Conservation (phyloP, 495 filamentous ascomycete species). For the Penicillium flavigenum region DNA sequence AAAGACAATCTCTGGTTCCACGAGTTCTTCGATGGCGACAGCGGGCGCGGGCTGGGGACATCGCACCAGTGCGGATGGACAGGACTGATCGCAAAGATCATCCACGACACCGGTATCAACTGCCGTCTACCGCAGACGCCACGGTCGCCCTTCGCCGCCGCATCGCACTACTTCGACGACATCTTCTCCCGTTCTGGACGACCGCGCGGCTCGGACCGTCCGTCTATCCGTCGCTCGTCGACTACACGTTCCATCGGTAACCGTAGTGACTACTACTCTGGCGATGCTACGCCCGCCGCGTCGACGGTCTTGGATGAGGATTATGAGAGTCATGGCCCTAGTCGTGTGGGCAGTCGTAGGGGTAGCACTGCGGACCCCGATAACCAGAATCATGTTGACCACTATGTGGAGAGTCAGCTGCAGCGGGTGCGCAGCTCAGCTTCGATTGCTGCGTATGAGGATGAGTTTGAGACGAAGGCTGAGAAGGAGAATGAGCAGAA, state of each 20-base stretch:
- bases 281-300: conserved; percentile 26
- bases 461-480: conserved; percentile 59
- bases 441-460: conserved; percentile 53
- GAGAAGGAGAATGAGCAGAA: conserved; percentile 26
- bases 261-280: conserved; percentile 73
- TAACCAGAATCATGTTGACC: conserved; percentile 63
- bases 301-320: conserved; percentile 30
- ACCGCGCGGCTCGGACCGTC: conserved; percentile 39
- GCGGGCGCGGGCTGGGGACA: conserved; percentile 82
- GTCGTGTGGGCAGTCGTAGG: conserved; percentile 32
- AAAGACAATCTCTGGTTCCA: conserved; percentile 93
- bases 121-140: conserved; percentile 94
- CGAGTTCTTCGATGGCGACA: conserved; percentile 96
- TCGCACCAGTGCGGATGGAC: conserved; percentile 98
- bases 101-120: conserved; percentile 90
- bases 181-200: conserved; percentile 60
- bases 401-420: conserved; percentile 71
- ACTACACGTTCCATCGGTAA: conserved; percentile 82
- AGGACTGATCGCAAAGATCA: conserved; percentile 93
- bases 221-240: conserved; percentile 72
- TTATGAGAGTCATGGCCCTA: conserved; percentile 31
- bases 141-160: conserved; percentile 75
- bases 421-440: conserved; percentile 58
- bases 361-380: conserved; percentile 33
- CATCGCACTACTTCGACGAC: conserved; percentile 94